Evolutionary conservation across 805 yeast genomes (phyloP).

Genomic region (Komagataella ulmi): DNA sequence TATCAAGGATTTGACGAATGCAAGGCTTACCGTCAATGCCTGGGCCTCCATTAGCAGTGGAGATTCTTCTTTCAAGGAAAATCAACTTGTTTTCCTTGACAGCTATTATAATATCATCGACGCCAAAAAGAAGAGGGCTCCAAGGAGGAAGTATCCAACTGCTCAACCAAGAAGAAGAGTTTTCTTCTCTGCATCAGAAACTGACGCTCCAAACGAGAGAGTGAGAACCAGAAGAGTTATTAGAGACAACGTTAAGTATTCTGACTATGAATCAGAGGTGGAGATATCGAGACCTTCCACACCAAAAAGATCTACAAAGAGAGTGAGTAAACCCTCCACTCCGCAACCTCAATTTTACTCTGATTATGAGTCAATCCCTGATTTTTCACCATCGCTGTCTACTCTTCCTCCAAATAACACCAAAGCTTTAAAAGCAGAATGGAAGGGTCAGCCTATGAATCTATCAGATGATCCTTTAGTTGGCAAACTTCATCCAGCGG

Average conservation of each 20-base stretch:
- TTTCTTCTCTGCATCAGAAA: slow-evolving; percentile 9
- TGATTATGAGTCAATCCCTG: slow-evolving; percentile 64
- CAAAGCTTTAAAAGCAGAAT: slow-evolving; percentile 75
- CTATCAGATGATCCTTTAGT: slow-evolving; percentile 64
- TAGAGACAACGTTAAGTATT: slow-evolving; percentile 22
- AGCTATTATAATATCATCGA: slow-evolving; percentile 31
- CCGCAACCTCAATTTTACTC: slow-evolving; percentile 35
- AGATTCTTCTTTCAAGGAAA: slow-evolving; percentile 16
- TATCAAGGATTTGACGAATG: slow-evolving; percentile 29
- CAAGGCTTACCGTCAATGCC: slow-evolving; percentile 36
- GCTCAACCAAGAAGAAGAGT: slow-evolving; percentile 11
- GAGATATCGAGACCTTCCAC: slow-evolving; percentile 16
- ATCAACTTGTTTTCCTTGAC: slow-evolving; percentile 35
- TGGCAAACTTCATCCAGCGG: slow-evolving; percentile 80
- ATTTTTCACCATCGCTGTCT: slow-evolving; percentile 61
- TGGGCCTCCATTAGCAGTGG: slow-evolving; percentile 24
- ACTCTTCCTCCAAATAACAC: slow-evolving; percentile 51
- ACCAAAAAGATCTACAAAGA: slow-evolving; percentile 21
- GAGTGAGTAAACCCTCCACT: slow-evolving; percentile 22
- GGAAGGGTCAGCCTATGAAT: slow-evolving; percentile 99
- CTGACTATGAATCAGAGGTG: slow-evolving; percentile 14
- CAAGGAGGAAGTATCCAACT: slow-evolving; percentile 11
- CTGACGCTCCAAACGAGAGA: slow-evolving; percentile 26
- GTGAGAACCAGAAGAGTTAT: slow-evolving; percentile 49
- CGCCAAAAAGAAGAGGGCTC: slow-evolving; percentile 4